Conservation (phyloP, 768 basidiomycete genomes). For the Rhodotorula kratochvilovae region DNA sequence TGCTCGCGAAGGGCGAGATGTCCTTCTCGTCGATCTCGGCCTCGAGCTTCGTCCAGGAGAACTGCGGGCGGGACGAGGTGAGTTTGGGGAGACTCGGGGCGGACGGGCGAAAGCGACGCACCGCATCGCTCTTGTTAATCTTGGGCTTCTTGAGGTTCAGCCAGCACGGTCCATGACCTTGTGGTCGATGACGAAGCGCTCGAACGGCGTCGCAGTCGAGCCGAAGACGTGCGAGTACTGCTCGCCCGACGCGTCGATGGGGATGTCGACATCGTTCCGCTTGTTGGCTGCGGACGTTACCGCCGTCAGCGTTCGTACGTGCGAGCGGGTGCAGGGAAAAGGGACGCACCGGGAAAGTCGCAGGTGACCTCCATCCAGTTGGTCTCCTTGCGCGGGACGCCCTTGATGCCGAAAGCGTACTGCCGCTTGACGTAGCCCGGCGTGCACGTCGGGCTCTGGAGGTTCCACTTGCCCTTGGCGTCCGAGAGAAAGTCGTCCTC, state of each 20-base stretch:
- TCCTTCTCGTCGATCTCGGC: conserved; percentile 74
- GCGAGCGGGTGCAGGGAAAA: background rate
- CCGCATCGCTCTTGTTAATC: conserved; percentile 68
- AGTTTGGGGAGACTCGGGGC: background rate
- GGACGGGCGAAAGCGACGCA: conserved; percentile 49
- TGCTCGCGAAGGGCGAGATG: conserved; percentile 74
- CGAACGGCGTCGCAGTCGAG: conserved; percentile 86
- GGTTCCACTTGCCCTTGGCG: conserved; percentile 62
- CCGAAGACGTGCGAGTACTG: conserved; percentile 86
- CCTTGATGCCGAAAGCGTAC: conserved; percentile 84
- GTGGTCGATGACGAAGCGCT: conserved; percentile 84
- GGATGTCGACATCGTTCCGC: conserved; percentile 55
- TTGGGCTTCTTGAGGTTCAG: conserved; percentile 71
- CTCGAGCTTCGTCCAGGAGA: conserved; percentile 97
- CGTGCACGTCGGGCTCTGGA: conserved; percentile 87
- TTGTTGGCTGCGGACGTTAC: conserved; percentile 44
- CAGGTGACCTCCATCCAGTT: conserved; percentile 94
- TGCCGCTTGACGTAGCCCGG: conserved; percentile 66
- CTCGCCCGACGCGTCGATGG: conserved; percentile 66
- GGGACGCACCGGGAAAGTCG: conserved; percentile 67
- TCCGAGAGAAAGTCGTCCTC: conserved; percentile 71
- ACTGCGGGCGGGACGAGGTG: conserved; percentile 52
- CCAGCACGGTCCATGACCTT: conserved; percentile 99
- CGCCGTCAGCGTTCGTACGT: background rate
- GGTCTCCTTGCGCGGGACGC: conserved; percentile 68